Base-by-base conservation (phyloP, 768 basidiomycete genomes). In the Boletus tylopilopsis region DNA sequence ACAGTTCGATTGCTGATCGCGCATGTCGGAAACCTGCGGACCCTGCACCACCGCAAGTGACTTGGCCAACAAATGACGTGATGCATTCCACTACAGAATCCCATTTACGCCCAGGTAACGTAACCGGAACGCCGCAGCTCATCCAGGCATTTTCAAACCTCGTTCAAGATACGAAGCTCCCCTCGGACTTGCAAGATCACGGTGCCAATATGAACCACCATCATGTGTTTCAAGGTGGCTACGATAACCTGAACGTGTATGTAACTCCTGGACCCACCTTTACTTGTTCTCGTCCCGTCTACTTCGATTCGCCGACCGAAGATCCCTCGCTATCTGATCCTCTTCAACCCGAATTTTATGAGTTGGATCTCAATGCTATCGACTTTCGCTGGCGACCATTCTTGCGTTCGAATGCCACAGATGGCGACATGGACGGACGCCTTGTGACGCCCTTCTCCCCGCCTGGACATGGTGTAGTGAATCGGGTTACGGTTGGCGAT, bases 351-450 rank as follows among this genome's bases (percentile, higher is more conserved):
- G 60, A 61, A 42, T 63, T 64, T 41, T 74, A 71, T 52, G 67
- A 69, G 23, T 56, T 78, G 35, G 70, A 75, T 51, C 63, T 71
- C 33, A 62, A 68, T 6, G 57, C 59, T 5, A 64, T 84, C 9
- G 78, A 78, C 56, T 85, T 85, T 55, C 72, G 60, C 44, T 85
- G 84, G 83, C 63, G 68, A 39, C 75, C 76, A 9, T 85, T 84
- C 55, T 61, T 71, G 50, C 55, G 57, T 45, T 69, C 59, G 36
- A 46, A 58, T 52, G 11, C 38, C 45, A 50, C 45, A 44, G 56
- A 53, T 40, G 39, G 37, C 6, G 24, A 42, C 15, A 47, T 16
- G 23, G 42, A 37, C 30, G 33, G 27, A 40, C 36, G 2, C 12
- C 18, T 34, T 19, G 32, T 25, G 11, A 34, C 42, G 15, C 37